These are phyloP conservation scores for Aureobasidium mangrovei DNA, from an alignment of 2,329 filamentous ascomycete genomes.

Conservation along the genomic window DNA sequence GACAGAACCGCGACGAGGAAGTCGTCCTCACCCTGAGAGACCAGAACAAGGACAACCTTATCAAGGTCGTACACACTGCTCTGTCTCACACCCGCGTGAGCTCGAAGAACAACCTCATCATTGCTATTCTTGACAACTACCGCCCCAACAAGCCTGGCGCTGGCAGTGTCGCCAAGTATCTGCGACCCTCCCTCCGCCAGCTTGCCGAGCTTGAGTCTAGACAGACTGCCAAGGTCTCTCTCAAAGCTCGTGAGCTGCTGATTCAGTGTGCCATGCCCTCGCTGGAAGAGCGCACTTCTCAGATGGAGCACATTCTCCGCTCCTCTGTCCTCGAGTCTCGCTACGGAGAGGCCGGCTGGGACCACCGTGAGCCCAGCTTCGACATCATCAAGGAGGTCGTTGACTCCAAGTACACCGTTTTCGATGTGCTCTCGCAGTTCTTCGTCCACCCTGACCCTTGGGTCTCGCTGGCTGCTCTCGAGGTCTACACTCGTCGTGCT, in stretches of 20 bases:
- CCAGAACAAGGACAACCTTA: slow-evolving; percentile 87
- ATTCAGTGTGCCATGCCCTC: slow-evolving; percentile 96
- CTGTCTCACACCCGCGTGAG: slow-evolving; percentile 88
- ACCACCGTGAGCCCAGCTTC: slow-evolving; percentile 84
- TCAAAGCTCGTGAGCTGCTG: slow-evolving; percentile 94
- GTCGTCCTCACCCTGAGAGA: slow-evolving; percentile 90
- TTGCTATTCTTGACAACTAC: slow-evolving; percentile 90
- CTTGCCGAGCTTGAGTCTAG: slow-evolving; percentile 84
- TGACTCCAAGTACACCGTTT: slow-evolving; percentile 97
- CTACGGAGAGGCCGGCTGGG: slow-evolving; percentile 94
- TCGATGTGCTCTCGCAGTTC: slow-evolving; percentile 90
- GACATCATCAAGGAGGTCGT: slow-evolving; percentile 95
- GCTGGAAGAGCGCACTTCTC: slow-evolving; percentile 82
- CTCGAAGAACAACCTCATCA: slow-evolving; percentile 85
- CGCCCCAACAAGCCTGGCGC: slow-evolving; percentile 86
- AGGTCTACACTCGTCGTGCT: slow-evolving; percentile 91
- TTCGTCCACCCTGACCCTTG: slow-evolving; percentile 90
- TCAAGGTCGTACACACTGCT: slow-evolving; percentile 76
- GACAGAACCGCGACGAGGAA: slow-evolving; percentile 81
- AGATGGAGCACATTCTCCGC: slow-evolving; percentile 98
- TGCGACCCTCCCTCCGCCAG: slow-evolving; percentile 72
- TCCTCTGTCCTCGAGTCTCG: slow-evolving; percentile 94
- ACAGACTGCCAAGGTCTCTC: slow-evolving; percentile 84
- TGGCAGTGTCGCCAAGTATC: slow-evolving; percentile 79
- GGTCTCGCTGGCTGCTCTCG: slow-evolving; percentile 86